Percentiles rank a stretch among this genome's conserved stretches.
These are phyloP conservation scores for Chlorella sp. DNA, from an alignment of 139 green algal genomes.

Conservation along the genomic window DNA sequence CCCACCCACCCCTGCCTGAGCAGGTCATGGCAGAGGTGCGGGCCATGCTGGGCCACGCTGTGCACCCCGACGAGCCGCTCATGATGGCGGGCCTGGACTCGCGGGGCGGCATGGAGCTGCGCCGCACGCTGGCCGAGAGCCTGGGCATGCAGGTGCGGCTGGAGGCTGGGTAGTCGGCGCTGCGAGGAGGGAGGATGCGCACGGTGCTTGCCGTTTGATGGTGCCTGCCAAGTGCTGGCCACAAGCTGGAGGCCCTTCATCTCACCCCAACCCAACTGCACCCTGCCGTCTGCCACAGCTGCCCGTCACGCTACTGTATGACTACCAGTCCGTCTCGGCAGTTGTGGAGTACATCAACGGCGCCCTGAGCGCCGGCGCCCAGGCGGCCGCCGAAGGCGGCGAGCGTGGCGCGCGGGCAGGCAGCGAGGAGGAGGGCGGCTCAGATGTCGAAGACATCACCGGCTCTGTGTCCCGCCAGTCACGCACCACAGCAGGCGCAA, in stretches of 20 bases:
- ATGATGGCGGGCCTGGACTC: conserved; percentile 70
- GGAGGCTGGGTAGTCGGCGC: no score
- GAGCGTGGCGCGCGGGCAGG: not conserved
- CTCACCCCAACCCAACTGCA: no score
- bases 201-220: not conserved
- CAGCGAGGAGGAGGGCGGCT: not conserved
- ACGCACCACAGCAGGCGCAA: not conserved
- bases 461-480: not conserved
- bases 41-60: conserved; percentile 60
- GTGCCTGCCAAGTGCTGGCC: not conserved
- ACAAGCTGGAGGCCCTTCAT: not conserved
- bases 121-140: conserved; percentile 76
- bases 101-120: conserved; percentile 84
- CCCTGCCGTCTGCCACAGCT: conserved; percentile 53
- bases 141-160: conserved; percentile 66
- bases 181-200: no score
- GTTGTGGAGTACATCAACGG: conserved; percentile 59
- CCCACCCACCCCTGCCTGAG: not conserved
- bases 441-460: conserved; percentile 22
- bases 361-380: not conserved
- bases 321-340: conserved; percentile 74
- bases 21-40: conserved; percentile 75
- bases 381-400: not conserved
- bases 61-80: conserved; percentile 72
- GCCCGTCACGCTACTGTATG: conserved; percentile 86